Conservation (phyloP, 2,329 filamentous ascomycete species). For the Hypoxylon sp. region DNA sequence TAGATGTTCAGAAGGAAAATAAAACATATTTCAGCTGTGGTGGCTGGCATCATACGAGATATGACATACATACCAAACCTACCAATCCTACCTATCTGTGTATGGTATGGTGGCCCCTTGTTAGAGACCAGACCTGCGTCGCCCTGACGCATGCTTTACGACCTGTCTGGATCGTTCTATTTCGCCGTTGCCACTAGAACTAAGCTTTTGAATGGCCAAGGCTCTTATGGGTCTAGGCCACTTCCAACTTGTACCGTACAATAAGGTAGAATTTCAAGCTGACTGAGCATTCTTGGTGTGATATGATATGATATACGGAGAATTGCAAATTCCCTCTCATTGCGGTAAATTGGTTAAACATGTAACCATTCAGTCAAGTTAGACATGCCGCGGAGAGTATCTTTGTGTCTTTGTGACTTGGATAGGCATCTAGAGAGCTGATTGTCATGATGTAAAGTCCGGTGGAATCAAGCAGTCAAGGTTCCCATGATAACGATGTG, state of each 20-base stretch:
- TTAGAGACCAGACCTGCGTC: slow-evolving; percentile 33
- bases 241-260: slow-evolving; percentile 8
- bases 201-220: slow-evolving; percentile 26
- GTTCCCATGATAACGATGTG: slow-evolving; percentile 25
- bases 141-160: slow-evolving; percentile 42
- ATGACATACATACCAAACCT: slow-evolving; percentile 7
- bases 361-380: slow-evolving; percentile 1
- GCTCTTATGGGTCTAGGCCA: slow-evolving; percentile 7
- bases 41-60: slow-evolving; percentile 32
- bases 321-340: not conserved
- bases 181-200: slow-evolving; percentile 33
- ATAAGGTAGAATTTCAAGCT: slow-evolving; percentile 10
- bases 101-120: slow-evolving; percentile 27
- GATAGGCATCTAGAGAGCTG: not conserved
- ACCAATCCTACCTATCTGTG: not conserved
- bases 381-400: not conserved
- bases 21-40: slow-evolving; percentile 19
- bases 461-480: too few relatives aligned
- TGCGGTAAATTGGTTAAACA: slow-evolving; percentile 2
- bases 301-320: not conserved
- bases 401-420: too few relatives aligned
- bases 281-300: slow-evolving; percentile 7
- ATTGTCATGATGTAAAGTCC: too few relatives aligned
- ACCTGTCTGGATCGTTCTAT: slow-evolving; percentile 34
- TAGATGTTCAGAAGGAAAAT: slow-evolving; percentile 14